A percentile compares a stretch with the other conserved stretches of the same genome.
phyloP scores from a whole-genome alignment of 2,329 filamentous ascomycete species.

The Pleurostoma richardsiae region DNA sequence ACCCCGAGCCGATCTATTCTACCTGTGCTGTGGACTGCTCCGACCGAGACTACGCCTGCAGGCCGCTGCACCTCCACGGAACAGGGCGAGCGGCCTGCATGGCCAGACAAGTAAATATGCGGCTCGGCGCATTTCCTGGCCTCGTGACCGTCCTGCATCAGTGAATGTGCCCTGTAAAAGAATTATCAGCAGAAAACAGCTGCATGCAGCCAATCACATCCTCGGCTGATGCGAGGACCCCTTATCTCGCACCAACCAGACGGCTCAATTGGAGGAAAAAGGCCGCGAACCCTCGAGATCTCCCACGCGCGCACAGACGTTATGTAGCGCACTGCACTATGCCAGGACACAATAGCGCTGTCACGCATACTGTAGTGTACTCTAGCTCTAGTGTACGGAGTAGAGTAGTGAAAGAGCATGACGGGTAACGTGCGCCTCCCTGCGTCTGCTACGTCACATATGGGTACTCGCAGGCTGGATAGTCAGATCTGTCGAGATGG shows the following conservation, averaged over 20 bases:
- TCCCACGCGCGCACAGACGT: background rate
- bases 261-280: slow-evolving; percentile 1
- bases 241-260: slow-evolving; percentile 40
- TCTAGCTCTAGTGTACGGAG: background rate
- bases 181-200: slow-evolving; percentile 35
- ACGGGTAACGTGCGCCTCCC: background rate
- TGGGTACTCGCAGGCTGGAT: background rate
- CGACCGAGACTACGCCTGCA: background rate
- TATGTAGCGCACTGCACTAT: background rate
- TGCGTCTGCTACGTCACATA: background rate
- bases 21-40: background rate
- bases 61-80: slow-evolving; percentile 3
- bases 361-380: background rate
- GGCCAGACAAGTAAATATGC: slow-evolving; percentile 16
- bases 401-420: background rate
- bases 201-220: slow-evolving; percentile 28
- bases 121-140: slow-evolving; percentile 6
- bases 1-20: background rate
- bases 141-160: slow-evolving; percentile 6
- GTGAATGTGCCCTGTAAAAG: slow-evolving; percentile 19
- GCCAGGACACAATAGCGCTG: no score
- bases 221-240: slow-evolving; percentile 11
- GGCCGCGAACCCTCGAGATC: background rate
- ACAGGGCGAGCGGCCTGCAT: slow-evolving; percentile 5
- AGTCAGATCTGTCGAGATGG: no score